These are phyloP conservation scores for Kodamaea laetipori DNA, from an alignment of 805 yeast genomes.

Conservation along the genomic window DNA sequence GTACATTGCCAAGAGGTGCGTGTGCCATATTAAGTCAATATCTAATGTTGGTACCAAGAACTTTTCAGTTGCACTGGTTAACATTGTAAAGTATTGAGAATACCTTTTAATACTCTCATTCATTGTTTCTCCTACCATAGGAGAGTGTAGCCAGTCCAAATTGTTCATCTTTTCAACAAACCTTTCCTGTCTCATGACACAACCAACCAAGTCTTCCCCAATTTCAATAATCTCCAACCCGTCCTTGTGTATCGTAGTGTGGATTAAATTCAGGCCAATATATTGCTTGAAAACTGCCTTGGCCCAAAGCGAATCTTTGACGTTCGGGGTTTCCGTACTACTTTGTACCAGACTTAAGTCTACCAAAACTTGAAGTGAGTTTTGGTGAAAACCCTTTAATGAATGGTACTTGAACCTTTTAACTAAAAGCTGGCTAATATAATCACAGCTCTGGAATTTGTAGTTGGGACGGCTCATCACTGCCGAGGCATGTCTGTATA, in stretches of 20 bases:
- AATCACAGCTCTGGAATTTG: neutral
- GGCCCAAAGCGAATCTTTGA: neutral
- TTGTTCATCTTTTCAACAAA: slow-evolving; percentile 24
- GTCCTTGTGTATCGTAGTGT: slow-evolving; percentile 1
- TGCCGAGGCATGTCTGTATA: neutral
- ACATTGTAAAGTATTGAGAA: slow-evolving; percentile 17
- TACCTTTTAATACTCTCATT: slow-evolving; percentile 22
- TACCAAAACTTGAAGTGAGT: neutral
- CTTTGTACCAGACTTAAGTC: neutral
- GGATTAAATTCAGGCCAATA: slow-evolving; percentile 17
- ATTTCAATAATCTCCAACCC: slow-evolving; percentile 6
- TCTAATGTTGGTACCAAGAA: slow-evolving; percentile 29
- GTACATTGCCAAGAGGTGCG: slow-evolving; percentile 25
- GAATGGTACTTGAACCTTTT: neutral
- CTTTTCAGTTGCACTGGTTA: slow-evolving; percentile 4
- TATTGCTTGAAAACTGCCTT: slow-evolving; percentile 6
- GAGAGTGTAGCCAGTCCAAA: slow-evolving; percentile 22
- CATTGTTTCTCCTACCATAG: slow-evolving; percentile 16
- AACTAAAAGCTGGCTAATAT: neutral
- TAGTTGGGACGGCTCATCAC: neutral
- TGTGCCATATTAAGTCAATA: slow-evolving; percentile 32
- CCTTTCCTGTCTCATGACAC: slow-evolving; percentile 24
- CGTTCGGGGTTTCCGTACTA: too few relatives aligned
- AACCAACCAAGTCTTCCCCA: slow-evolving; percentile 28
- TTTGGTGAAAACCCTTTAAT: neutral